phyloP scores from a whole-genome alignment of 176 grass and related monocot genomes.

The Themeda triandra region DNA sequence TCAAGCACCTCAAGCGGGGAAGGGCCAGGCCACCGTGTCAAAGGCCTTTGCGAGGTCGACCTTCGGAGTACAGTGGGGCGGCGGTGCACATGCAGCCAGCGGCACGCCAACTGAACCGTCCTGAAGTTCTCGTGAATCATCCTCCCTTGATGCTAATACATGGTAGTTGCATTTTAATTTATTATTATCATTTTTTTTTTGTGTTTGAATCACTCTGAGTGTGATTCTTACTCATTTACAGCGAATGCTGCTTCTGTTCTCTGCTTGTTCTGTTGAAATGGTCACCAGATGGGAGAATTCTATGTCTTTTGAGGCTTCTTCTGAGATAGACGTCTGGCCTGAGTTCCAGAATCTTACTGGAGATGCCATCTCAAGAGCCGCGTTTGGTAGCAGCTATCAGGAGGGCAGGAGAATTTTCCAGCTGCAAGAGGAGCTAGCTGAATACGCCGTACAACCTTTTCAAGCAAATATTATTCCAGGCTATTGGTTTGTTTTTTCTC shows the following conservation, averaged over 20 bases:
- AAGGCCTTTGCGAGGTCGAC: no score
- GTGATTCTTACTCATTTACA: not conserved
- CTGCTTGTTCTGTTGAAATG: conserved; percentile 47
- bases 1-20: no score
- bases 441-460: conserved; percentile 29
- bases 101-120: no score
- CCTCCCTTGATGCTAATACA: no score
- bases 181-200: no score
- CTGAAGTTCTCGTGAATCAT: no score
- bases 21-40: no score
- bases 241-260: conserved; percentile 58
- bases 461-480: conserved; percentile 51
- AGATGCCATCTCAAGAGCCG: conserved; percentile 66
- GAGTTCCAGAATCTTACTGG: conserved; percentile 66
- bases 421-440: conserved; percentile 50
- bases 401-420: conserved; percentile 70
- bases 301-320: conserved; percentile 16
- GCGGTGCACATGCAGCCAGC: no score
- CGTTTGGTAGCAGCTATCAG: conserved; percentile 72
- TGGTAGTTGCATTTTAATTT: no score
- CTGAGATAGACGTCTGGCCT: conserved; percentile 56
- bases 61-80: no score
- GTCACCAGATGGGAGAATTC: conserved; percentile 63
- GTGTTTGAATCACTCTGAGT: no score
- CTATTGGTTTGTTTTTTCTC: conserved; percentile 26